Evolutionary conservation across 1,284 basidiomycete genomes (phyloP).

Genomic region (Naganishia cerealis): DNA sequence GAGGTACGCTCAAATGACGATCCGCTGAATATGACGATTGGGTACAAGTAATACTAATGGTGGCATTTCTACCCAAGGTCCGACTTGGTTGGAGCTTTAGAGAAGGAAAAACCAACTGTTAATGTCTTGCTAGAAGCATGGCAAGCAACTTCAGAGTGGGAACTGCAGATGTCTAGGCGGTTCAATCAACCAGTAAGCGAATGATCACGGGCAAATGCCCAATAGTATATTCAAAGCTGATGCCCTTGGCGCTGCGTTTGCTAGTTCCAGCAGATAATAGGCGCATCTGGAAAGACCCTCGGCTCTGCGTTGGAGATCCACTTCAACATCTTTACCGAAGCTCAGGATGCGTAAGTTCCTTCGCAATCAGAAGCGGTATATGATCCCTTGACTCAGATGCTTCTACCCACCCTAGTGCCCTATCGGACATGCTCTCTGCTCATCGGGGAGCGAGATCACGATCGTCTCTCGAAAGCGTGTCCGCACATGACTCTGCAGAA

Average conservation of each 20-base stretch:
- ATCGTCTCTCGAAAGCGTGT: constrained; percentile 66
- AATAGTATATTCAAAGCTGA: background rate
- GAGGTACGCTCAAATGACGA: constrained; percentile 57
- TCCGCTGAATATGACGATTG: background rate
- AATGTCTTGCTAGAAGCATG: constrained; percentile 77
- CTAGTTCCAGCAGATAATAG: constrained; percentile 14
- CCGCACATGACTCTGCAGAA: constrained; percentile 56
- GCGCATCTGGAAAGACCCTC: background rate
- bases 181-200: constrained; percentile 70
- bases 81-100: constrained; percentile 23
- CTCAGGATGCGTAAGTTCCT: constrained; percentile 74
- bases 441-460: constrained; percentile 69
- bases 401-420: constrained; percentile 43
- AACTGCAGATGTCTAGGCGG: constrained; percentile 72
- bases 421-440: constrained; percentile 62
- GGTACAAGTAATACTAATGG: background rate
- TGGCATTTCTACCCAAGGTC: background rate
- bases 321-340: constrained; percentile 81
- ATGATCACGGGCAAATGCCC: background rate
- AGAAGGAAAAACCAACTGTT: constrained; percentile 63
- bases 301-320: constrained; percentile 11
- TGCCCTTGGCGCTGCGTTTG: background rate
- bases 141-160: constrained; percentile 82
- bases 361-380: background rate
- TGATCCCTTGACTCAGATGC: background rate